A percentile compares a stretch with the other conserved stretches of the same genome.
These are phyloP conservation scores for Neurospora sp. DNA, from an alignment of 495 filamentous ascomycete species.

Conservation along the genomic window DNA sequence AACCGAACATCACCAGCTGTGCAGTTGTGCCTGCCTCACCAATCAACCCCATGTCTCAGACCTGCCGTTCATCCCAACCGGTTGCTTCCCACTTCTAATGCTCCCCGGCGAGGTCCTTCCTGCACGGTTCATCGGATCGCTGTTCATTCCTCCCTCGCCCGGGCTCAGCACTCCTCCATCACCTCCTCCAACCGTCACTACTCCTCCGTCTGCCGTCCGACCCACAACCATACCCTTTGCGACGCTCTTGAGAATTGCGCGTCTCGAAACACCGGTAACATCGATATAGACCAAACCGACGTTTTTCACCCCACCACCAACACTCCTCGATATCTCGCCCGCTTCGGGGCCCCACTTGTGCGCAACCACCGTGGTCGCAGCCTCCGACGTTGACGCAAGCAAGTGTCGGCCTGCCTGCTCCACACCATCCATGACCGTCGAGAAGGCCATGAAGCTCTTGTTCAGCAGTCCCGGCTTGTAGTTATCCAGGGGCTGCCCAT, in stretches of 20 bases:
- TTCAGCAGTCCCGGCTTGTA: conserved; percentile 90
- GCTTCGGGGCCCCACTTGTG: conserved; percentile 84
- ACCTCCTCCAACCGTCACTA: conserved; percentile 75
- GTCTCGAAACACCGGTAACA: conserved; percentile 78
- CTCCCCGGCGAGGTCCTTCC: conserved; percentile 5
- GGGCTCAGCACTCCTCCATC: conserved; percentile 39
- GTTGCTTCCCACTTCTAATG: conserved; percentile 18
- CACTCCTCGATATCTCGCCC: conserved; percentile 54
- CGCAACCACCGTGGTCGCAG: conserved; percentile 68
- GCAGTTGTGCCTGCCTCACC: not conserved
- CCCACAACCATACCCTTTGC: conserved; percentile 99
- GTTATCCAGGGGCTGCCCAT: conserved; percentile 47
- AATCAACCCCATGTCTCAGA: not conserved
- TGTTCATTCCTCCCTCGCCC: not conserved
- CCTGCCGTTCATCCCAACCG: conserved; percentile 9
- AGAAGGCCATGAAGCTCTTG: conserved; percentile 91
- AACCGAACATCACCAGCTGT: not conserved
- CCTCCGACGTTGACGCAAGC: conserved; percentile 58
- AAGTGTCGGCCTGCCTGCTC: conserved; percentile 72
- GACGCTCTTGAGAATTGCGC: conserved; percentile 82
- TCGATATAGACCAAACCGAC: conserved; percentile 98
- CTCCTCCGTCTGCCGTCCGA: conserved; percentile 68
- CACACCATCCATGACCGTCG: conserved; percentile 88
- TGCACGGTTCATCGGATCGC: not conserved
- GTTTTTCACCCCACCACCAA: conserved; percentile 85